A percentile compares a stretch with the other conserved stretches of the same genome.
Evolutionary conservation across 805 yeast genomes (phyloP).

Genomic region (Myxozyma neotropica): DNA sequence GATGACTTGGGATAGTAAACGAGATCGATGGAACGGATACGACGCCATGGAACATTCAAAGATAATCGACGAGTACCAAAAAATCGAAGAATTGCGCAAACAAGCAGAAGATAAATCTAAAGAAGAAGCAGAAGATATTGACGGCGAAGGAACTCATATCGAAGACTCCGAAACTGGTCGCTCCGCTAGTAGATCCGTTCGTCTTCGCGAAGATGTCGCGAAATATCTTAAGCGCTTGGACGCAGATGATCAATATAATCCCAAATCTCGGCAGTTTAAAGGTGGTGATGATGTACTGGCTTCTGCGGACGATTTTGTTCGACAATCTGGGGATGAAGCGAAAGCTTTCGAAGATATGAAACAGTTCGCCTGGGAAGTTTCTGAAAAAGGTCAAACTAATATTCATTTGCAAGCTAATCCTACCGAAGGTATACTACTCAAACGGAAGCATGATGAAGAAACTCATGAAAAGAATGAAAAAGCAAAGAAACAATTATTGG

Average conservation of each 20-base stretch:
- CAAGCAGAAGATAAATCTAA: constrained; percentile 18
- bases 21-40: constrained; percentile 84
- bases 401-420: constrained; percentile 50
- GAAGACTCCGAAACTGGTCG: constrained; percentile 35
- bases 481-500: constrained; percentile 43
- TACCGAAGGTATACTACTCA: constrained; percentile 48
- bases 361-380: constrained; percentile 53
- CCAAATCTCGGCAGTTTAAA: constrained; percentile 41
- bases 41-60: constrained; percentile 63
- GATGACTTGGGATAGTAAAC: constrained; percentile 63
- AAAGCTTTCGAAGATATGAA: constrained; percentile 53
- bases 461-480: constrained; percentile 40
- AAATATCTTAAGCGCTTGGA: constrained; percentile 58
- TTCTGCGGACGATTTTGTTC: constrained; percentile 42
- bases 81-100: constrained; percentile 41
- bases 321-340: constrained; percentile 54
- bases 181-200: constrained; percentile 50
- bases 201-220: constrained; percentile 80
- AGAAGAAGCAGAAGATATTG: constrained; percentile 25
- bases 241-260: constrained; percentile 52
- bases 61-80: constrained; percentile 52
- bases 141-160: constrained; percentile 29
- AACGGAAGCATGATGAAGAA: constrained; percentile 44
- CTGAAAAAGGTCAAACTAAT: constrained; percentile 41
- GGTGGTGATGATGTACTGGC: constrained; percentile 51